Evolutionary conservation across 768 basidiomycete species (phyloP), one percentile per base, ranked within the genome.

Genomic region (Hirschioporus abietinus): DNA sequence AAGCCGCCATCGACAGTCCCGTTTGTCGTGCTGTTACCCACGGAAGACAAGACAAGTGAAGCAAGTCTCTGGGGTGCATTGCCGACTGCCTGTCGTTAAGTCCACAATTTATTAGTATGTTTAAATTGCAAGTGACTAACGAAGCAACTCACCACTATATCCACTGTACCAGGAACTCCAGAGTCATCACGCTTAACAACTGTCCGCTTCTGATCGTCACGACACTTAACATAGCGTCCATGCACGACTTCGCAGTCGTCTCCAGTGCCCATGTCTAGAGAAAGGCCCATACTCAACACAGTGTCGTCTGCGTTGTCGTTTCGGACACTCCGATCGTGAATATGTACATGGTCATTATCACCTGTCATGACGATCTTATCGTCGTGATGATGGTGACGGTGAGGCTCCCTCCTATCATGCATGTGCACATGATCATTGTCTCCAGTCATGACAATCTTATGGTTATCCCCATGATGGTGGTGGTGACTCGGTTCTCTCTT

Each of bases 71-170:
- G 65, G 7, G 75, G 67, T 64, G 79, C 78, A 65, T 77, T 76
- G 42, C 69, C 72, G 4, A 74, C 72, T 67, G 77, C 80, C 81
- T 81, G 69, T 67, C 23, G 52, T 60, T 66, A 66, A 25, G 25
- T 67, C 34, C 20, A 18, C 17, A 23, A 2, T 69, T 58, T 6
- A 68, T 66, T 9, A 67, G 67, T 34, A 70, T 64, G 36, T 76
- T 70, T 27, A 72, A 52, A 63, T 23, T 73, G 63, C 0, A 75
- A 77, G n/a, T n/a, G 15, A 70, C 72, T 30, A 76, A 65, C 35
- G 34, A 42, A 61, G 12, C 4, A 15, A 76, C 81, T 64, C 68
- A 81, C 87, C 77, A 84, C 74, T 67, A 88, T 81, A 68, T 83
- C 79, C 61, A 88, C 75, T 2, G 66, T 76, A 4, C 87, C 86